Percentiles rank a stretch among this genome's conserved stretches.
These are phyloP conservation scores for Hypomyces rosellus DNA, from an alignment of 2,329 filamentous ascomycete species.

Conservation along the genomic window DNA sequence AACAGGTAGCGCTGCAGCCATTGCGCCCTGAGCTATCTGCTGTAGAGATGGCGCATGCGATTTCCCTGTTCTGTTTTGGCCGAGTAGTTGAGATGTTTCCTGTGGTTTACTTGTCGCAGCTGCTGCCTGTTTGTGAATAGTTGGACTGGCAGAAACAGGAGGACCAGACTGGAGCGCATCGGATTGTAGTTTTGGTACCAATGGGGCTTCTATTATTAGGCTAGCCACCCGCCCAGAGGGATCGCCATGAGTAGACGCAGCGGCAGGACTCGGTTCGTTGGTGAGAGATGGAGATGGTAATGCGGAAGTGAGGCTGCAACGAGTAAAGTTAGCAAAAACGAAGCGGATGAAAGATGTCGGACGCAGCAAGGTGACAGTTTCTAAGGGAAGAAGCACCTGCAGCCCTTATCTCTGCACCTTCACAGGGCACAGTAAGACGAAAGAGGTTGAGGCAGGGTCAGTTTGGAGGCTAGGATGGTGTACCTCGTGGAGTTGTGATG, in stretches of 20 bases:
- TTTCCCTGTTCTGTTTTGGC: not conserved
- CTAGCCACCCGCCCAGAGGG: not conserved
- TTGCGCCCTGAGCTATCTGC: not conserved
- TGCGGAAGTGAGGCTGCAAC: conserved; percentile 23
- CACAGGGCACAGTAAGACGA: not conserved
- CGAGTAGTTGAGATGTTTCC: not conserved
- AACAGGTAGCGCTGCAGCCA: not conserved
- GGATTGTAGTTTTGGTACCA: not conserved
- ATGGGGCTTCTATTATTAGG: not conserved
- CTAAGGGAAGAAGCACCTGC: too few relatives aligned
- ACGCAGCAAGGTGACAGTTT: too few relatives aligned
- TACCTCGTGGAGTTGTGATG: not conserved
- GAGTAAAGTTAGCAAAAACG: not conserved
- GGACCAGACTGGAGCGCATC: too few relatives aligned
- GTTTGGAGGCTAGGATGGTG: not conserved
- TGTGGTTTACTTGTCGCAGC: not conserved
- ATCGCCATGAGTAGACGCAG: not conserved
- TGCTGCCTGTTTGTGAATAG: not conserved
- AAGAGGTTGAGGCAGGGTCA: not conserved
- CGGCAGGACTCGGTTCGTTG: conserved; percentile 49
- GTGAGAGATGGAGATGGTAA: conserved; percentile 59
- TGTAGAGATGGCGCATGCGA: not conserved
- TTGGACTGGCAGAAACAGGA: not conserved
- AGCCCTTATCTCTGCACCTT: too few relatives aligned
- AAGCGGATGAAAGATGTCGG: too few relatives aligned